These are phyloP conservation scores for Aotearoamyces nothofagi DNA, from an alignment of 2,329 filamentous ascomycete genomes.

Conservation along the genomic window DNA sequence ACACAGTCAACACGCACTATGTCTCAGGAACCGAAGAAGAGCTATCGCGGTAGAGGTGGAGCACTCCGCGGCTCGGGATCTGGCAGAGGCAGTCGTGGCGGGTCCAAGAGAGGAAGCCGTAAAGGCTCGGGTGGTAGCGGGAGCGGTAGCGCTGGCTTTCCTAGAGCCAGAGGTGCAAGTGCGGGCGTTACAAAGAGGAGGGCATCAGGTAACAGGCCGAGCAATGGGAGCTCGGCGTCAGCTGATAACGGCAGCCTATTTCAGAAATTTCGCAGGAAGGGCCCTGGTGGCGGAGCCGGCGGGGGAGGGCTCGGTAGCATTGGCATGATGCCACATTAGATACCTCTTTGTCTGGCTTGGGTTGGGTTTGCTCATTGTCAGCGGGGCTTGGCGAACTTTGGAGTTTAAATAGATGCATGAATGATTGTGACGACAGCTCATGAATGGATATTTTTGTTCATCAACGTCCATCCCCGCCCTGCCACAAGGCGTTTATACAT, in stretches of 20 bases:
- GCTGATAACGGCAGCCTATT: constrained; percentile 2
- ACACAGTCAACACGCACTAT: background rate
- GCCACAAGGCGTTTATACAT: too few relatives aligned
- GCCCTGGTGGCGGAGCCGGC: constrained; percentile 1
- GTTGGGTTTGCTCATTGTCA: too few relatives aligned
- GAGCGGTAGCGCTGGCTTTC: constrained; percentile 4
- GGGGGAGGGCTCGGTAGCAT: constrained; percentile 7
- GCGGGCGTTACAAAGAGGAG: constrained; percentile 10
- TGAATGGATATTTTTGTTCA: too few relatives aligned
- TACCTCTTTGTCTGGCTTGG: too few relatives aligned
- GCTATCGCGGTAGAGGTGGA: background rate
- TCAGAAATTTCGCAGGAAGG: constrained; percentile 1
- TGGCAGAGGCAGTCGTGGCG: background rate
- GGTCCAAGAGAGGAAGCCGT: background rate
- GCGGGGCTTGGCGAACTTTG: too few relatives aligned
- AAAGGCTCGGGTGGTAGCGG: constrained; percentile 2
- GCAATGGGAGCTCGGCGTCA: constrained; percentile 2
- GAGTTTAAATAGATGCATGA: too few relatives aligned
- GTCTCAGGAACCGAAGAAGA: background rate
- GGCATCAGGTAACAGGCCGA: constrained; percentile 7
- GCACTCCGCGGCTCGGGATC: constrained; percentile 4
- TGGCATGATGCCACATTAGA: constrained; percentile 16
- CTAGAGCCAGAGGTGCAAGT: constrained; percentile 2
- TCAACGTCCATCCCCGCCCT: too few relatives aligned
- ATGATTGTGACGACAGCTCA: too few relatives aligned